phyloP scores from a whole-genome alignment of 371 early-diverging fungal species.

The Haplosporangium sp. region DNA sequence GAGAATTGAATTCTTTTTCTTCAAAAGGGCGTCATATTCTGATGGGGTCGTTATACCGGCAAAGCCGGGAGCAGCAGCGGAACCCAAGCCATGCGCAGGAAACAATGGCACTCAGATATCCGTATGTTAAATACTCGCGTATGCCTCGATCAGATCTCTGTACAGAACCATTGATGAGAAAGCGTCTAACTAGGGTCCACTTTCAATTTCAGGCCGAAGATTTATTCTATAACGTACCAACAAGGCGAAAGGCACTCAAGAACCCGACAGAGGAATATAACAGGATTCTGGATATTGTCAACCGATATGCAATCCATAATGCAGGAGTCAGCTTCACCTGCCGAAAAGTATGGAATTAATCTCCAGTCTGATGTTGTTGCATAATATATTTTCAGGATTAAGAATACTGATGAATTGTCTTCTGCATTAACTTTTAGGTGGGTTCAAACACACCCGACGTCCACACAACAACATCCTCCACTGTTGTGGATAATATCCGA shows the following conservation, averaged over 20 bases:
- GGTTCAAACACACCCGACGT: constrained; percentile 80
- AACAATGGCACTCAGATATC: constrained; percentile 93
- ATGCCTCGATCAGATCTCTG: too few relatives aligned
- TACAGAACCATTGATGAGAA: background rate
- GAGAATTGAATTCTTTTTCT: background rate
- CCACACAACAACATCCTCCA: constrained; percentile 70
- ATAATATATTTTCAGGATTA: background rate
- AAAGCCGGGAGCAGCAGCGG: constrained; percentile 74
- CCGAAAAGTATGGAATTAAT: constrained; percentile 71
- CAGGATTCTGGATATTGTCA: constrained; percentile 87
- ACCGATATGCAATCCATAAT: constrained; percentile 93
- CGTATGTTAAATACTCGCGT: constrained; percentile 51
- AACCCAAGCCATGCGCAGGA: constrained; percentile 92
- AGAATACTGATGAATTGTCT: background rate
- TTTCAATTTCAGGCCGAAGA: constrained; percentile 77
- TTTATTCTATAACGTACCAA: constrained; percentile 91
- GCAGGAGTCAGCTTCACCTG: constrained; percentile 83
- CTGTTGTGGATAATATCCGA: constrained; percentile 79
- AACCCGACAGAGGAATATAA: constrained; percentile 88
- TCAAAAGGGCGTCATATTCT: constrained; percentile 77
- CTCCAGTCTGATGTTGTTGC: too few relatives aligned
- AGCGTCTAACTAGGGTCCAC: background rate
- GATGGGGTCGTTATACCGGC: constrained; percentile 86
- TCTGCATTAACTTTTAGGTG: constrained; percentile 54
- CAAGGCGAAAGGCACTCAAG: constrained; percentile 84